These are phyloP conservation scores for Cenchrus americanus DNA, from an alignment of 176 grass and related monocot species.

Conservation along the genomic window DNA sequence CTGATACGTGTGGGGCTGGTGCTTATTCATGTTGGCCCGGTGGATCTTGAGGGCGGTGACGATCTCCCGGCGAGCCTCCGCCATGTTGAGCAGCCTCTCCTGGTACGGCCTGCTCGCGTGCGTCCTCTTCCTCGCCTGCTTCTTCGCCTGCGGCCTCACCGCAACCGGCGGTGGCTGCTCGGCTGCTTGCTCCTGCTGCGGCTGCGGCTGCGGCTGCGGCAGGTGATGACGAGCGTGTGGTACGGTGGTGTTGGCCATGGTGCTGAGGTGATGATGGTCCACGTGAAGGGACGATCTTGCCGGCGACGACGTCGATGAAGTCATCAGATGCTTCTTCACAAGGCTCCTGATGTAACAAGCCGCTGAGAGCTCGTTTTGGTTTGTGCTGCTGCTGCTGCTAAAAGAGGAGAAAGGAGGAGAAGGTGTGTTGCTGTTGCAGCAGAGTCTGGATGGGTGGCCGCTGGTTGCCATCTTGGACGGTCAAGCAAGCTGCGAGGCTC, in stretches of 20 bases:
- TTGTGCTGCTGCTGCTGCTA: constrained; percentile 15
- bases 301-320: constrained; percentile 38
- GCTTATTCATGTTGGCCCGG: constrained; percentile 49
- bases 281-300: constrained; percentile 24
- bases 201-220: neutral
- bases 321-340: constrained; percentile 65
- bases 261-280: neutral
- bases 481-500: neutral
- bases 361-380: constrained; percentile 43
- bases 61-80: constrained; percentile 73
- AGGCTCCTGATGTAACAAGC: constrained; percentile 56
- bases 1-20: constrained; percentile 29
- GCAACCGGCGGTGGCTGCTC: constrained; percentile 1
- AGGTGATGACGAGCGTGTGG: constrained; percentile 11
- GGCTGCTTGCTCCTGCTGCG: neutral
- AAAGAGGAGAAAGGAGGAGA: constrained; percentile 21
- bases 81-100: constrained; percentile 73
- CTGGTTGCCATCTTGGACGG: constrained; percentile 40
- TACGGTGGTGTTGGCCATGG: constrained; percentile 20
- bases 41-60: constrained; percentile 74
- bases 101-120: constrained; percentile 71
- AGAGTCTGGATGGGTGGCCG: neutral
- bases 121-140: constrained; percentile 64
- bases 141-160: constrained; percentile 42
- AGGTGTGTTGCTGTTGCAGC: constrained; percentile 2